phyloP scores from a whole-genome alignment of 441 rosid genomes.

The Theobroma grandiflorum region DNA sequence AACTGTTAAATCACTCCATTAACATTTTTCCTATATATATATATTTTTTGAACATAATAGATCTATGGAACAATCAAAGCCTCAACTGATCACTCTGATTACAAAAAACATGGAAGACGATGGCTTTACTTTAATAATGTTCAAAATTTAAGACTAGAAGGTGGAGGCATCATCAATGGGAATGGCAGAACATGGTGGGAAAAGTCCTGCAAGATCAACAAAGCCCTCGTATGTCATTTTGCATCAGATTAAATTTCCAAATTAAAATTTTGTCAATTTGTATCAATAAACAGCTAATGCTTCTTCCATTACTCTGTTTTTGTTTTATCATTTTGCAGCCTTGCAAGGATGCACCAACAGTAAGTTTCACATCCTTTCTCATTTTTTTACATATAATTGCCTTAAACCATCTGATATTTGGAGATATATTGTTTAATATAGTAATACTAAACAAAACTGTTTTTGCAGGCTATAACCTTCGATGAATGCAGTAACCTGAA shows the following conservation, averaged over 20 bases:
- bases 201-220: conserved; percentile 86
- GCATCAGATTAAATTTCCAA: not conserved
- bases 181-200: conserved; percentile 87
- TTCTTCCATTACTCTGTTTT: not conserved
- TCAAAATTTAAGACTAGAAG: conserved; percentile 60
- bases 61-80: conserved; percentile 74
- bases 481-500: conserved; percentile 53
- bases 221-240: conserved; percentile 51
- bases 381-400: not conserved
- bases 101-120: conserved; percentile 46
- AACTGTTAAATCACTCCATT: not conserved
- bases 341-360: conserved; percentile 84
- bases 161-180: conserved; percentile 85
- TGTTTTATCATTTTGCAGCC: conserved; percentile 54
- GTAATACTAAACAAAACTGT: not conserved
- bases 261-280: not conserved
- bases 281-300: not conserved
- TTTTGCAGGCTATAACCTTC: conserved; percentile 78
- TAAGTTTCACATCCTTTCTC: conserved; percentile 37
- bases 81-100: conserved; percentile 49
- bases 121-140: conserved; percentile 72
- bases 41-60: conserved; percentile 35
- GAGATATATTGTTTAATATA: not conserved
- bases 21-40: not conserved
- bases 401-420: not conserved